Conservation (phyloP, 306 rosid species). For the Vicia sativa region DNA sequence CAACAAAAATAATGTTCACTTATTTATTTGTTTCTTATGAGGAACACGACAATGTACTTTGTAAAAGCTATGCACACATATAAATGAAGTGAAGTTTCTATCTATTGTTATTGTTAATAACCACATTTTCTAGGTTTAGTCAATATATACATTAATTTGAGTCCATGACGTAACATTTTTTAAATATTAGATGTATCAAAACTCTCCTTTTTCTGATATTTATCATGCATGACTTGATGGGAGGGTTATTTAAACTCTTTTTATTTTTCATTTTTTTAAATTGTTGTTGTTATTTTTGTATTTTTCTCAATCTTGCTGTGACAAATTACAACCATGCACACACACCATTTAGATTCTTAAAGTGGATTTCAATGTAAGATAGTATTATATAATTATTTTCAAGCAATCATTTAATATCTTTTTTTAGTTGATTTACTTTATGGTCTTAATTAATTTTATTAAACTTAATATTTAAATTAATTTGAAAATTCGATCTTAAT, state of each 20-base stretch:
- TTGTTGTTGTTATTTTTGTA: constrained; percentile 20
- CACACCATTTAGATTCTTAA: constrained; percentile 18
- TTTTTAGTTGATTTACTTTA: not conserved
- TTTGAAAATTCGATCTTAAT: constrained; percentile 22
- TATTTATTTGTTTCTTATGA: constrained; percentile 42
- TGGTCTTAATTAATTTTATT: not conserved
- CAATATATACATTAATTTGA: constrained; percentile 42
- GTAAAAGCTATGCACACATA: constrained; percentile 39
- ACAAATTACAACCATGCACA: constrained; percentile 15
- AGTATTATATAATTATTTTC: constrained; percentile 6
- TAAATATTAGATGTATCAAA: constrained; percentile 32
- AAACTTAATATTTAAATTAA: not conserved
- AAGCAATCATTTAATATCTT: not conserved
- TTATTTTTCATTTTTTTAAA: not conserved
- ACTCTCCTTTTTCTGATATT: constrained; percentile 14
- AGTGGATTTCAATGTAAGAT: constrained; percentile 4
- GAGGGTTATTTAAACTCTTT: not conserved
- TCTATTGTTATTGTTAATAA: constrained; percentile 29
- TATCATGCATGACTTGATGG: constrained; percentile 12
- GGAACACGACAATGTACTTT: constrained; percentile 52
- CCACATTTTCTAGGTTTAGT: constrained; percentile 38
- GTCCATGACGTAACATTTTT: constrained; percentile 44
- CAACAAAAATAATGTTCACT: constrained; percentile 29
- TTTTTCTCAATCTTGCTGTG: not conserved
- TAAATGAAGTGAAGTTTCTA: constrained; percentile 28